These are phyloP conservation scores for Wickerhamiella slavikovae DNA, from an alignment of 805 yeast genomes.

Conservation along the genomic window DNA sequence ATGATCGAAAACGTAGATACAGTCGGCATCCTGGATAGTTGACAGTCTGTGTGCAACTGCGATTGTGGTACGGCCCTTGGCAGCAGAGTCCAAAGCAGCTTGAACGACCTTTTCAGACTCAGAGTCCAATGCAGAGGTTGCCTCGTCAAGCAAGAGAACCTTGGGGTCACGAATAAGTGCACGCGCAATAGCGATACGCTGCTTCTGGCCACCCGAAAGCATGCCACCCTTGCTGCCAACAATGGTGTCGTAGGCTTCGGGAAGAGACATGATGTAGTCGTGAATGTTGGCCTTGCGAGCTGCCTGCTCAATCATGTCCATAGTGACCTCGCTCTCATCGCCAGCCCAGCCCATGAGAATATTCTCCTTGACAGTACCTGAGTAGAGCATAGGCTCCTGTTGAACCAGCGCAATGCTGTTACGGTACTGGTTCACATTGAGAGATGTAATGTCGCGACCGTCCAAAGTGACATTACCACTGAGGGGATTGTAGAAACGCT, in stretches of 20 bases:
- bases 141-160: conserved; percentile 46
- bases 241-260: conserved; percentile 39
- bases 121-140: conserved; percentile 43
- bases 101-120: conserved; percentile 66
- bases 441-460: conserved; percentile 26
- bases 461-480: conserved; percentile 31
- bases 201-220: conserved; percentile 60
- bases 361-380: conserved; percentile 36
- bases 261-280: conserved; percentile 33
- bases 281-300: conserved; percentile 34
- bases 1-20: conserved; percentile 35
- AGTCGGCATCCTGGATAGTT: conserved; percentile 42
- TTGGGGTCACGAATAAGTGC: conserved; percentile 49
- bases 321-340: conserved; percentile 16
- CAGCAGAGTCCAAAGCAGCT: conserved; percentile 44
- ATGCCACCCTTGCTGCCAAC: conserved; percentile 37
- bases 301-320: conserved; percentile 26
- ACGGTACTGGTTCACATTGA: conserved; percentile 30
- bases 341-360: conserved; percentile 27
- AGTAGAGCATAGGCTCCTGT: conserved; percentile 38
- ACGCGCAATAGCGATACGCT: conserved; percentile 56
- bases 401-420: conserved; percentile 36
- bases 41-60: conserved; percentile 74
- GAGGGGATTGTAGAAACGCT: conserved; percentile 31
- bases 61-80: conserved; percentile 51